Evolutionary conservation across 2,329 filamentous ascomycete species (phyloP).

Genomic region (Diaporthe humulicola): DNA sequence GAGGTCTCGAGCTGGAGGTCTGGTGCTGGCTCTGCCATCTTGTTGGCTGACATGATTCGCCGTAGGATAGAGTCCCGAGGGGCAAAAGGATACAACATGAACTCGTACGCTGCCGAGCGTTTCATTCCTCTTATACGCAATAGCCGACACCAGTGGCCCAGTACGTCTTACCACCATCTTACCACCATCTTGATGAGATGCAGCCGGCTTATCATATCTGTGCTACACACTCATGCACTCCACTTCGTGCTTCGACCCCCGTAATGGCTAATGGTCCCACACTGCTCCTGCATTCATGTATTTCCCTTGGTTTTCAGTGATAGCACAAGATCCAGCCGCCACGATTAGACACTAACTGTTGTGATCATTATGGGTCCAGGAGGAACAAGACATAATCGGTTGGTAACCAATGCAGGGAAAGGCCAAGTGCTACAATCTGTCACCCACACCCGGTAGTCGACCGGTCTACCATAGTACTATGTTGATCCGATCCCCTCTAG

Average conservation of each 20-base stretch:
- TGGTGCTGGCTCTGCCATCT: slow-evolving; percentile 34
- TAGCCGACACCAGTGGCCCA: background rate
- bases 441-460: background rate
- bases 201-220: slow-evolving; percentile 6
- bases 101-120: background rate
- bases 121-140: background rate
- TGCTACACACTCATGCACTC: background rate
- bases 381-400: background rate
- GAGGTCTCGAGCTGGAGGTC: slow-evolving; percentile 29
- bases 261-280: background rate
- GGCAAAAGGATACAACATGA: background rate
- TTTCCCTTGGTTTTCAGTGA: background rate
- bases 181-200: background rate
- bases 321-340: background rate
- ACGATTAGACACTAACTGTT: background rate
- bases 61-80: background rate
- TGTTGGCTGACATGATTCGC: background rate
- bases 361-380: background rate
- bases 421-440: background rate
- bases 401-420: background rate
- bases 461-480: background rate
- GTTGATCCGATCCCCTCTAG: background rate
- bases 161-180: background rate
- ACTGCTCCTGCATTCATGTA: background rate
- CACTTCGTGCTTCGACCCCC: too few species aligned